Percentiles rank a stretch among this genome's conserved stretches.
phyloP scores from a whole-genome alignment of 208 protist species.

The Acanthamoeba castellanii region DNA sequence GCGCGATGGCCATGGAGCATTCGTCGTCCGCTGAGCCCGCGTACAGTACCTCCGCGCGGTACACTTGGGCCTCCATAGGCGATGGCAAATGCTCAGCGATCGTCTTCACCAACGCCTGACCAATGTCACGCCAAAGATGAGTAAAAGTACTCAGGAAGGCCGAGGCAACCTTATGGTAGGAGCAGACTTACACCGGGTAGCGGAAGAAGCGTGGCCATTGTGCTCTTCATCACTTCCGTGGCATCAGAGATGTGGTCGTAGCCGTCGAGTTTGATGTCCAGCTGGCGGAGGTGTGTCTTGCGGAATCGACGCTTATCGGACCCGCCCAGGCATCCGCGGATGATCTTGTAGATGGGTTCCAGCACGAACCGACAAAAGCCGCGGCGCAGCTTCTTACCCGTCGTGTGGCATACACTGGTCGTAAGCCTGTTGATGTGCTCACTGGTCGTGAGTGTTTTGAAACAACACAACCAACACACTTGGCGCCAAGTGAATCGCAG shows the following conservation, averaged over 20 bases:
- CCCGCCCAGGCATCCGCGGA: constrained; percentile 94
- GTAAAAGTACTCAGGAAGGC: not conserved
- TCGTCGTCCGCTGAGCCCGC: constrained; percentile 96
- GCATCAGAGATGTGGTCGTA: constrained; percentile 83
- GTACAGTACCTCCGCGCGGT: constrained; percentile 97
- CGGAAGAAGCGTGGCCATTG: constrained; percentile 98
- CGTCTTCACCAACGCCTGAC: constrained; percentile 98
- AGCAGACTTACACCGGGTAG: not conserved
- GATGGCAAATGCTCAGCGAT: constrained; percentile 98
- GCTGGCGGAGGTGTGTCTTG: constrained; percentile 94
- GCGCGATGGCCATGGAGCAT: constrained; percentile 86
- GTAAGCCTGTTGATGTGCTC: not conserved
- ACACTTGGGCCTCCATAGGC: constrained; percentile 96
- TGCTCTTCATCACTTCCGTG: constrained; percentile 96
- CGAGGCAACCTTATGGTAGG: not conserved
- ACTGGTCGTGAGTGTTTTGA: too few relatives aligned
- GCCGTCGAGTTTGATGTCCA: constrained; percentile 93
- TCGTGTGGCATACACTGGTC: not conserved
- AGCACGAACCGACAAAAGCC: constrained; percentile 98
- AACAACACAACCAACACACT: too few relatives aligned
- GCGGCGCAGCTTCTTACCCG: constrained; percentile 88
- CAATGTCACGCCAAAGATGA: too few relatives aligned
- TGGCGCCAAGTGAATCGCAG: too few relatives aligned
- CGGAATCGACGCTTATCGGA: constrained; percentile 94
- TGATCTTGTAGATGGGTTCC: constrained; percentile 98